A percentile compares a stretch with the other conserved stretches of the same genome.
Conservation (phyloP, 169 alveolate genomes). For the Eimeria praecox region DNA sequence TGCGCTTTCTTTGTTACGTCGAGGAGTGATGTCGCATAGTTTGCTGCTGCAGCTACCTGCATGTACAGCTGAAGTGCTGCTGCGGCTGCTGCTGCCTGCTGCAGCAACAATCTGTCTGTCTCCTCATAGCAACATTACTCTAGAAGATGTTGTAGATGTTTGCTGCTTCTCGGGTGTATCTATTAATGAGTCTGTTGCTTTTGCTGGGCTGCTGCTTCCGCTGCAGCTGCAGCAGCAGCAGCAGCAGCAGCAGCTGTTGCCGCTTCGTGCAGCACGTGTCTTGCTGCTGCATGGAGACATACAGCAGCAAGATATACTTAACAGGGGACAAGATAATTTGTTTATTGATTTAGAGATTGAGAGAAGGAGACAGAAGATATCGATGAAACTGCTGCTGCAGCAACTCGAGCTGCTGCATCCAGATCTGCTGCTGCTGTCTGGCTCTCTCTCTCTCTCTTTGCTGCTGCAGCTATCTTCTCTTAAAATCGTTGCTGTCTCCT, state of each 20-base stretch:
- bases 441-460: constrained; percentile 1
- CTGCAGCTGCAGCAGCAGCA: constrained; percentile 27
- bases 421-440: constrained; percentile 53
- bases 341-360: not conserved
- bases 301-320: not conserved
- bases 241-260: constrained; percentile 72
- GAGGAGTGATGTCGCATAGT: not conserved
- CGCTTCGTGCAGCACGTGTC: constrained; percentile 4
- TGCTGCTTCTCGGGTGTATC: not conserved
- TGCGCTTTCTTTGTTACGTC: constrained; percentile 21
- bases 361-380: not conserved
- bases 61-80: constrained; percentile 12
- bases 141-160: not conserved
- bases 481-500: not conserved
- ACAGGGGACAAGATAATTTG: not conserved
- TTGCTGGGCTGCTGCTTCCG: not conserved
- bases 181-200: not conserved
- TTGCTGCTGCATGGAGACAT: constrained; percentile 19
- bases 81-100: constrained; percentile 16
- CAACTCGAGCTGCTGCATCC: not conserved
- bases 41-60: constrained; percentile 9
- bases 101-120: not conserved
- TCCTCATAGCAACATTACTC: not conserved
- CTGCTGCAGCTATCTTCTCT: not conserved
- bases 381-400: constrained; percentile 36